Evolutionary conservation across 176 grass and related monocot species (phyloP).

Genomic region (Carex myosuroides): DNA sequence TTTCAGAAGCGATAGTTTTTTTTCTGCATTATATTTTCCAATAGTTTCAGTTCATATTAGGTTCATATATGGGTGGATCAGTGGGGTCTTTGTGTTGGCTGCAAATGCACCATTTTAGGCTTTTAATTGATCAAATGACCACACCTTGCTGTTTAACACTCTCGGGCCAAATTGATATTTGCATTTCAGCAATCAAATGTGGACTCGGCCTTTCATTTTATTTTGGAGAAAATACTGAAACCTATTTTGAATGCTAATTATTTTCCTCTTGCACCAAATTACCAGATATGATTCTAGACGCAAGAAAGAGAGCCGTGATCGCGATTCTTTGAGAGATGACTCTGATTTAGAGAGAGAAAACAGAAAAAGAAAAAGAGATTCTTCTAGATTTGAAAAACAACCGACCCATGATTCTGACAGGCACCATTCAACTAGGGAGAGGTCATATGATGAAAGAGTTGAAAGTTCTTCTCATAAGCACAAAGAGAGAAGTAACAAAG

Average conservation of each 20-base stretch:
- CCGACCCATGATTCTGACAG: slow-evolving; percentile 9
- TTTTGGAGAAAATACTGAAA: not conserved
- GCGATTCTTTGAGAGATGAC: slow-evolving; percentile 24
- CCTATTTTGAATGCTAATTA: not conserved
- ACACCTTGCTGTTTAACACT: not conserved
- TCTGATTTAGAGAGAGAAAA: slow-evolving; percentile 35
- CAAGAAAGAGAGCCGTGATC: slow-evolving; percentile 25
- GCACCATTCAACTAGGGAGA: slow-evolving; percentile 27
- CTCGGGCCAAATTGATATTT: not conserved
- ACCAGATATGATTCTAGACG: slow-evolving; percentile 40
- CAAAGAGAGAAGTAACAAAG: slow-evolving; percentile 24
- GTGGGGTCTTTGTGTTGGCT: not conserved
- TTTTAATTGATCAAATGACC: not conserved
- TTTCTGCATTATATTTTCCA: not conserved
- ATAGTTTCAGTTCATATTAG: not conserved
- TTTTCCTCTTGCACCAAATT: not conserved
- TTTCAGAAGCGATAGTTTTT: not conserved
- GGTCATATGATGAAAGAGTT: slow-evolving; percentile 24
- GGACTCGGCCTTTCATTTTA: not conserved
- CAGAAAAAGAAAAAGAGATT: slow-evolving; percentile 33
- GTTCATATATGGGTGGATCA: not conserved
- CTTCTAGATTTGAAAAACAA: slow-evolving; percentile 27
- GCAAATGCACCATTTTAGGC: not conserved
- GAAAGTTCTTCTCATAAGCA: slow-evolving; percentile 21
- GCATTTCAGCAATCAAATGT: not conserved